Base-by-base conservation (phyloP, 805 yeast genomes). In the Grigorovia humatica region DNA sequence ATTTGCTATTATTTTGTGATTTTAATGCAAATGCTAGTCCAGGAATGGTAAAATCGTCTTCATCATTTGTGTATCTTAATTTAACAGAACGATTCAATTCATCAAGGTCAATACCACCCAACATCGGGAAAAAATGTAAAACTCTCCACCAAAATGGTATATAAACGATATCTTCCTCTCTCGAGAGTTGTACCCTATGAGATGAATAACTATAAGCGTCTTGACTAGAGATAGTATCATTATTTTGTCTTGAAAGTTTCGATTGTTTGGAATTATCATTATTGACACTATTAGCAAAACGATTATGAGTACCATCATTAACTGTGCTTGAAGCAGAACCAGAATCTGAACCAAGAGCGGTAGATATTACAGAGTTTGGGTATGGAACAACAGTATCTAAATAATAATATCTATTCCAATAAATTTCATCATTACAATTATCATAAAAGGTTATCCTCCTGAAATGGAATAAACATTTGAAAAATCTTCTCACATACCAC, bases 91-190 rank as follows among this genome's bases (percentile, higher is more conserved):
- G 57, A 51, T 66, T 59, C 12, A 66, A 43, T 48, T 61, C 66
- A 52, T 65, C 69, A n/a, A 67, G 51, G 52, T 67, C 69, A 15
- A 67, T 58, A 15, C 69, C 70, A 13, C 52, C 48, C 40, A 60
- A 51, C 65, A 67, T 59, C 11, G 71, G 70, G 7, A 67, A 42
- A 7, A 23, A 38, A 46, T 66, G 70, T 15, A 64, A 23, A 4
- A 59, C 11, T 43, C 55, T 57, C 68, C 68, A 67, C 38, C 49
- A 53, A n/a, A 56, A 46, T 9, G 67, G 60, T 2, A 67, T 52
- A 2, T 54, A 44, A 23, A 51, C 51, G 8, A 38, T 38, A 38
- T 38, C 42, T 38, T 38, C 42, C 18, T 38, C 42, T 38, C 17
- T 38, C 17, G 42, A 38, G 13, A 38, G 42, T 38, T 38, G n/a